A percentile compares a stretch with the other conserved stretches of the same genome.
phyloP scores from a whole-genome alignment of 768 basidiomycete genomes.

The Boletus rubroflammeus region DNA sequence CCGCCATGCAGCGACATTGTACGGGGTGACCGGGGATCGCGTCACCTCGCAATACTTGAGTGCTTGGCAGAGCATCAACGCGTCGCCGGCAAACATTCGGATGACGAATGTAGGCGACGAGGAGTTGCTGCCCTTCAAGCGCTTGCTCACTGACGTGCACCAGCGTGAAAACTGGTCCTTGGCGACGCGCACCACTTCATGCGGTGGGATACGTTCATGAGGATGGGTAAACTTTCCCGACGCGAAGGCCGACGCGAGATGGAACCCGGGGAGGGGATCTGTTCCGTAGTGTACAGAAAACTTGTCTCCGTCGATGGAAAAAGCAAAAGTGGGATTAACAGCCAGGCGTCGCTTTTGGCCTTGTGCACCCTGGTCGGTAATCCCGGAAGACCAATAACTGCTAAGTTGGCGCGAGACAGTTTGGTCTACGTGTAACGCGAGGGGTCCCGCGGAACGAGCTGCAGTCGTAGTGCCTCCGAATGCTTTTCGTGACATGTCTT shows the following conservation, averaged over 20 bases:
- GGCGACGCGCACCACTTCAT: constrained; percentile 14
- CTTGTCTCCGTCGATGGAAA: constrained; percentile 24
- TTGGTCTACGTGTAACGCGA: background rate
- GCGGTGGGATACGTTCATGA: background rate
- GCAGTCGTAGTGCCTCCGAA: constrained; percentile 1
- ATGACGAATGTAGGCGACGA: constrained; percentile 21
- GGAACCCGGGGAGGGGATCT: constrained; percentile 28
- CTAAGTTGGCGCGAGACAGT: constrained; percentile 14
- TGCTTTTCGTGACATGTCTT: background rate
- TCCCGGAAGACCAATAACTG: constrained; percentile 23
- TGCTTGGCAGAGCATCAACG: constrained; percentile 22
- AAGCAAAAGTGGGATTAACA: constrained; percentile 29
- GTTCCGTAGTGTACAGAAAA: constrained; percentile 30
- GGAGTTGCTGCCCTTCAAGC: constrained; percentile 12
- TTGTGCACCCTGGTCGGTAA: constrained; percentile 5
- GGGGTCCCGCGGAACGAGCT: constrained; percentile 28
- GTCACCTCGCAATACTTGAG: constrained; percentile 14
- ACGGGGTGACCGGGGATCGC: constrained; percentile 12
- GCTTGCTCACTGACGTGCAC: constrained; percentile 17
- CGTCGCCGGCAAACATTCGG: constrained; percentile 30
- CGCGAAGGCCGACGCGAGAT: constrained; percentile 26
- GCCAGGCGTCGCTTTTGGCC: background rate
- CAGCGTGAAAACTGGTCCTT: constrained; percentile 25
- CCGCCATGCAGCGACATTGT: constrained; percentile 24
- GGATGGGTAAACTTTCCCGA: constrained; percentile 6